Evolutionary conservation across 306 rosid species (phyloP), one percentile per base, ranked within the genome.

Genomic region (Cucumis melo): DNA sequence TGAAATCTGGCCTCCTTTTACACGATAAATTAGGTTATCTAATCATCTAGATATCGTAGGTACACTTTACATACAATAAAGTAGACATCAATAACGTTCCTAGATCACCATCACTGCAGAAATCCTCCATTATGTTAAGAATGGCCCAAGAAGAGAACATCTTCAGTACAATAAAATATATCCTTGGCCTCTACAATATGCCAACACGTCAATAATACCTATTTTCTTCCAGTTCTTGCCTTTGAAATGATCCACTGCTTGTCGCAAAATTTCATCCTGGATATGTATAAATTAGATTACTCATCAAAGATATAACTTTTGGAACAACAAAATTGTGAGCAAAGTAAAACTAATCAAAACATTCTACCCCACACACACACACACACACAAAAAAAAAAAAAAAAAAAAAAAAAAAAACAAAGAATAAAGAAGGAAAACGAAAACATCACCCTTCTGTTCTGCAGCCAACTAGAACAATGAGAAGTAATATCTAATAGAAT

Each of bases 211-310:
- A 60, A 73, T 34, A 11, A 59, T 86, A 92, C 99, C 99, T 86
- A 95, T 95, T 90, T 95, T 95, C 82, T 92, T 95, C 99, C 99
- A 95, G 51, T 88, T 92, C 87, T 95, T 95, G 81, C 99, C 99
- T 83, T 92, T 88, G 75, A 90, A 95, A 77, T 88, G 93, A 80
- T 92, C 89, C 77, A 95, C 99, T 19, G 98, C 99, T 77, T 84
- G 84, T 76, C 87, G 79, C 86, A 95, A 83, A 75, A 81, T 87
- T 42, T 95, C 96, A 80, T 95, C 99, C 99, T 95, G 78, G 24
- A 76, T 60, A 73, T 64, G 81, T 70, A 64, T 70, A 76, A 79
- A 54, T 0, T 36, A 73, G 77, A 73, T 58, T 24, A 58, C n/a
- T 11, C 63, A 75, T n/a, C 56, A 3, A 76, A 14, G 19, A 59